Evolutionary conservation across 2,329 filamentous ascomycete species (phyloP), one percentile per base, ranked within the genome.

Genomic region (Alternaria burnsii): DNA sequence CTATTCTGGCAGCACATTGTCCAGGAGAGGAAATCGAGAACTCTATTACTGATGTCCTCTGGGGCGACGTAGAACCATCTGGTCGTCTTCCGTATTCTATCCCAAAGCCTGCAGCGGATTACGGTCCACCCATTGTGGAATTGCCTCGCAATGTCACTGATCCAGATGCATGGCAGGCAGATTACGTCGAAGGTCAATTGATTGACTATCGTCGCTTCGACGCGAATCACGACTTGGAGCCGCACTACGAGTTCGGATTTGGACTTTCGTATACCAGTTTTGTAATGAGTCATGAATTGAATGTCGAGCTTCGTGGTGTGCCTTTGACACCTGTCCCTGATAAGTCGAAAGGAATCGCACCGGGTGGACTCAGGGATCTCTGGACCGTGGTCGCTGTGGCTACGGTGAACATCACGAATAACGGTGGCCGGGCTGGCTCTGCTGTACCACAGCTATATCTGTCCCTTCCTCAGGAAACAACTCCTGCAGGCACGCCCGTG

Each of bases 61-160:
- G 93, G 64, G 93, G 93, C 7, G 85, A 89, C 20, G 84, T 88
- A 9, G 93, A 93, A 68, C 89, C 89, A 0, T 92, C 88, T 42
- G 93, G 94, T 16, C 89, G 91, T 59, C 81, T 97, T 1, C 93
- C 93, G 0, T 97, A 96, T 78, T 96, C 93, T 0, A 90, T 97
- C 43, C 91, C 91, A 11, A 90, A 88, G 69, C 82, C 83, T 0
- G 82, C 90, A 1, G 82, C 85, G 20, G 92, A 97, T 73, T 94
- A 95, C 63, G 55, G 56, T 3, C 74, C 55, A 20, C 71, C 73
- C 18, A 72, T 80, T 28, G 71, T 75, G 6, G 73, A 61, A 5
- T 66, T 79, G 0, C n/a, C 44, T 5, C 47, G 63, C 18, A 67
- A 69, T 4, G 75, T 74, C 0, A 75, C 65, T 1, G 73, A 81